Percentiles rank a stretch among this genome's conserved stretches.
Conservation (phyloP, 495 filamentous ascomycete genomes). For the Neurospora sp. region DNA sequence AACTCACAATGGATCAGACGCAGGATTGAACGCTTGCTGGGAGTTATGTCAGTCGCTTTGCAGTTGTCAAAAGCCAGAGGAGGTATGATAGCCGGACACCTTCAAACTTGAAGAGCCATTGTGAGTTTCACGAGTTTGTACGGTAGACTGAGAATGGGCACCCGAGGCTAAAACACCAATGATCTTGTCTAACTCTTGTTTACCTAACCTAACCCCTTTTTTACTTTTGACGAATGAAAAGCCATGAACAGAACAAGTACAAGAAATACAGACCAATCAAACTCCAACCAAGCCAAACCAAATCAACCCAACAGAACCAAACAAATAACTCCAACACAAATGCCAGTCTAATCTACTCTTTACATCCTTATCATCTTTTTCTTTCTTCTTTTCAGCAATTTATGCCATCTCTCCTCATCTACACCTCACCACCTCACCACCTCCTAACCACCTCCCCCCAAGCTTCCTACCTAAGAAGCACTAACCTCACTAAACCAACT, state of each 20-base stretch:
- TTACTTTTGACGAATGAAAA: neutral
- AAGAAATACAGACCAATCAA: neutral
- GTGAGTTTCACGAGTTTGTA: too few species aligned
- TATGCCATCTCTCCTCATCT: too few species aligned
- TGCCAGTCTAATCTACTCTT: neutral
- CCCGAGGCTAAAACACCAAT: neutral
- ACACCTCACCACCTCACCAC: too few species aligned
- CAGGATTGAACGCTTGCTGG: too few species aligned
- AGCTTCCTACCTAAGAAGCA: slow-evolving; percentile 11
- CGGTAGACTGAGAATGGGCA: too few species aligned
- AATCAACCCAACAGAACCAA: neutral
- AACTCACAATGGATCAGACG: too few species aligned
- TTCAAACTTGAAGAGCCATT: too few species aligned
- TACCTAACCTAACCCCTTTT: neutral
- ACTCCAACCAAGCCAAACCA: neutral
- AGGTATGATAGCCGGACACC: too few species aligned
- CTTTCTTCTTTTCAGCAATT: too few species aligned
- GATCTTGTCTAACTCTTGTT: neutral
- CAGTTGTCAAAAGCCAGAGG: too few species aligned
- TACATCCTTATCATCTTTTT: neutral
- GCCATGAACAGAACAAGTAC: neutral
- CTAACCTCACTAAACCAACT: slow-evolving; percentile 94
- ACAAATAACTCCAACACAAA: neutral
- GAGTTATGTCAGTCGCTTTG: too few species aligned
- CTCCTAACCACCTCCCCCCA: neutral